Evolutionary conservation across 768 basidiomycete genomes (phyloP).

Genomic region (Floccularia luteovirens): DNA sequence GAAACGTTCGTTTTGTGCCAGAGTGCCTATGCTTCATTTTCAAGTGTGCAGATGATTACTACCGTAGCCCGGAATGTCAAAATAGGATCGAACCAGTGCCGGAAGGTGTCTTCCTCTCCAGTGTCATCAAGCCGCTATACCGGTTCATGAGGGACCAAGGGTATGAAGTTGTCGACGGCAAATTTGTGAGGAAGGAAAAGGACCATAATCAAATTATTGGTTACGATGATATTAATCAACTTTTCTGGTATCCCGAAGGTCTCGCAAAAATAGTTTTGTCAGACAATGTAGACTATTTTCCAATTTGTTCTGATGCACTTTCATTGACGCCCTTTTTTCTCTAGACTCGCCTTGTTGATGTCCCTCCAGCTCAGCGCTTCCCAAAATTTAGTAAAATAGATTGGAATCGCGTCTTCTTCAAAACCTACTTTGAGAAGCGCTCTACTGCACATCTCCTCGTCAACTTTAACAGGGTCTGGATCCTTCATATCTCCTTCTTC

Average conservation of each 20-base stretch:
- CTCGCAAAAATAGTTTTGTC: constrained; percentile 84
- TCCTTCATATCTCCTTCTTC: constrained; percentile 86
- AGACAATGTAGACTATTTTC: constrained; percentile 59
- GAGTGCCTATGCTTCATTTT: constrained; percentile 99
- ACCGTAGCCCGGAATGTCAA: constrained; percentile 96
- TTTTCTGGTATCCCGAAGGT: constrained; percentile 99
- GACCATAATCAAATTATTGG: constrained; percentile 96
- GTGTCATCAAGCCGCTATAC: constrained; percentile 92
- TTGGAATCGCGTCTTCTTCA: constrained; percentile 96
- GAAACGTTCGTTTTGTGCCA: constrained; percentile 94
- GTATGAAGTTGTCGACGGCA: constrained; percentile 92
- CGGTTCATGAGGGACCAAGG: constrained; percentile 95
- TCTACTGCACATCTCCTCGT: constrained; percentile 89
- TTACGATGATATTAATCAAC: constrained; percentile 99
- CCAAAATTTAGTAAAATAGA: constrained; percentile 88
- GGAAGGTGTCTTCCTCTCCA: constrained; percentile 88
- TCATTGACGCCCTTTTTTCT: constrained; percentile 4
- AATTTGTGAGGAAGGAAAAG: constrained; percentile 88
- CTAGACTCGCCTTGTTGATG: constrained; percentile 86
- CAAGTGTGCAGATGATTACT: constrained; percentile 99
- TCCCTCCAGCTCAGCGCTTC: constrained; percentile 88
- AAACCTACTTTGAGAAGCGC: constrained; percentile 97
- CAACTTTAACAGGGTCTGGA: constrained; percentile 99
- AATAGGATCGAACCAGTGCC: constrained; percentile 88
- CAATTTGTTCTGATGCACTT: constrained; percentile 3